Base-by-base conservation (phyloP, 441 rosid species). In the Corymbia citriodora region DNA sequence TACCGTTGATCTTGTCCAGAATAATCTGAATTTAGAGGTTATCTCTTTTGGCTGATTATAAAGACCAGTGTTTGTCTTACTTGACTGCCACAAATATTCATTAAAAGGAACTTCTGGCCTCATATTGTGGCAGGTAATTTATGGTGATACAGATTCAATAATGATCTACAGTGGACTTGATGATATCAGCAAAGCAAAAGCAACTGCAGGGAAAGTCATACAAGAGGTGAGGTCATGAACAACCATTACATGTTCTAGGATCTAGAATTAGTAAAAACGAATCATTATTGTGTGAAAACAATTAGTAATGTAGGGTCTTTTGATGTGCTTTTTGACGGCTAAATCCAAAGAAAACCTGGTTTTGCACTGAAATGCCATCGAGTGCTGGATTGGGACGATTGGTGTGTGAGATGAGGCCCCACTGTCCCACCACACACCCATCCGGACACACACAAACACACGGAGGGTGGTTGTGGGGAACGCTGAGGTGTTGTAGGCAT, bases 121-220 rank as follows among this genome's bases (percentile, higher is more conserved):
- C 93, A 79, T 89, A 88, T 88, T 65, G 65, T 92, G 90, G 82
- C 96, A 97, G 99, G 99, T 98, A 33, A 95, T 98, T 59, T 98
- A 98, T 90, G 99, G 99, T 88, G 99, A 97, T 92, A 98, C 99
- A 31, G 99, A 97, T 95, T 98, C 99, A 90, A 98, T 98, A 92
- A 98, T 98, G 99, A 96, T 97, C 92, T 94, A 98, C 92, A 98
- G 96, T 90, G 99, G 99, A 90, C 94, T 97, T 49, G 98, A 97
- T 92, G 98, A 98, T 92, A 91, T 96, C 89, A 90, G 94, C 89
- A 94, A 96, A 94, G 99, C 96, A 92, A 96, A 95, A 91, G 94
- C 94, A 90, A 95, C 96, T 91, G 95, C 98, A 23, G 90, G 96
- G 88, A 97, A 97, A 94, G 99, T 97, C 92, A 96, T 96, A 92